phyloP scores from a whole-genome alignment of 192 early-diverging fungal species.

The Umbelopsis sp. region DNA sequence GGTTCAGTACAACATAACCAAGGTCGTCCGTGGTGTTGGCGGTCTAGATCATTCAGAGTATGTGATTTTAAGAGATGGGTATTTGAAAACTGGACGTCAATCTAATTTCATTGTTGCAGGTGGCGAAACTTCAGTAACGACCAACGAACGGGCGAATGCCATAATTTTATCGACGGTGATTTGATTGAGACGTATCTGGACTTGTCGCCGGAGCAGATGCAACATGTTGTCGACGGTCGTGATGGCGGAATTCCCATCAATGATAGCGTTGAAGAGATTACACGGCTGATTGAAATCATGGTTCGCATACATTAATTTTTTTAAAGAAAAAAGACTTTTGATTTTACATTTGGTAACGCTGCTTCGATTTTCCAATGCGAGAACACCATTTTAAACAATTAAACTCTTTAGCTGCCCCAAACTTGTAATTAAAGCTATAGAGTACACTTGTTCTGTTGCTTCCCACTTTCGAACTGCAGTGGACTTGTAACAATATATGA shows the following conservation, averaged over 20 bases:
- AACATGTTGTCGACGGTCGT: slow-evolving; percentile 34
- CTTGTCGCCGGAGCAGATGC: slow-evolving; percentile 51
- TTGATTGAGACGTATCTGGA: slow-evolving; percentile 86
- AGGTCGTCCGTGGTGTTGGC: slow-evolving; percentile 58
- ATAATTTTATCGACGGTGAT: slow-evolving; percentile 88
- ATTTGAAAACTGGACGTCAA: neutral
- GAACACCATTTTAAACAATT: no score
- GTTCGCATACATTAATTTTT: slow-evolving; percentile 7
- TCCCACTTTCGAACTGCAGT: neutral
- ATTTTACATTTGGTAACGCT: no score
- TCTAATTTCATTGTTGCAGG: slow-evolving; percentile 16
- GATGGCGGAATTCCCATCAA: slow-evolving; percentile 52
- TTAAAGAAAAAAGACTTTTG: no score
- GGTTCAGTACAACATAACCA: slow-evolving; percentile 68
- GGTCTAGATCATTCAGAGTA: slow-evolving; percentile 63
- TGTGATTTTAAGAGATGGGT: neutral
- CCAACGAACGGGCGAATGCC: slow-evolving; percentile 41
- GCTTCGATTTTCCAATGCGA: no score
- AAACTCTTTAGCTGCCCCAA: no score
- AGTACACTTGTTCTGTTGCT: no score
- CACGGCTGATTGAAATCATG: slow-evolving; percentile 9
- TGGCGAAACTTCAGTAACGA: slow-evolving; percentile 72
- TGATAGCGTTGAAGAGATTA: slow-evolving; percentile 61
- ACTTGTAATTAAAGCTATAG: no score
- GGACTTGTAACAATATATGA: neutral